Evolutionary conservation across 192 early-diverging fungal species (phyloP), one percentile per base, ranked within the genome.

Genomic region (Haplosporangium gracile): DNA sequence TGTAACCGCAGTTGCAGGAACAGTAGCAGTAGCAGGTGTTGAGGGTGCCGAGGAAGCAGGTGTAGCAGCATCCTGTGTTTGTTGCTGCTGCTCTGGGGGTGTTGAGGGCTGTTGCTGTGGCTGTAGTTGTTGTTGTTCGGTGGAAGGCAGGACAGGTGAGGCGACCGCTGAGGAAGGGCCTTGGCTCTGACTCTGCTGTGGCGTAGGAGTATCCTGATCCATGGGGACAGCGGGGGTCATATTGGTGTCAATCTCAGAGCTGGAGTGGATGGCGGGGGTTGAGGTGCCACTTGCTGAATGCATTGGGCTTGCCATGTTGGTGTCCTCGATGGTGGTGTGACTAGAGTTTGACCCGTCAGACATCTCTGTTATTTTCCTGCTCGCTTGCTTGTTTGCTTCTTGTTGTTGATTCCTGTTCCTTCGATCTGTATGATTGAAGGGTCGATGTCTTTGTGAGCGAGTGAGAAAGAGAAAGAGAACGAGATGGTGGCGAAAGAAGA

Each of bases 331-430:
- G 5, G 84, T 80, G 72, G 71, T 80, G 63, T 81, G 18, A 49
- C 78, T 85, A 34, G 83, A 80, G 74, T 85, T 85, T 34, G 78
- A 85, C n/a, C 74, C 69, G 74, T 85, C 78, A 34, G 78, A 80
- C 83, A 77, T 77, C 8, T 75, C 13, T 7, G 49, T 18, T 13
- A n/a, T 75, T 24, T 43, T 74, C n/a, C 26, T 43, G 45, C 7
- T 29, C 47, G 71, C 0, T 43, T 43, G 45, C 40, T 53, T 38
- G 36, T 40, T 40, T 70, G 32, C 11, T 70, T 38, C n/a, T 20
- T 1, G 34, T 20, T 1, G 34, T 5, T 70, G 69, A 42, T 65
- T 65, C 60, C 60, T 65, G 60, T 18, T 57, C 55, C 24, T 57
- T 34, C 29, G 60, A 65, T 65, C 60, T 2, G 60, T 42, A 0